Evolutionary conservation across 176 grass and related monocot genomes (phyloP), one percentile per base, ranked within the genome.

Genomic region (Oropetium thomaeum): DNA sequence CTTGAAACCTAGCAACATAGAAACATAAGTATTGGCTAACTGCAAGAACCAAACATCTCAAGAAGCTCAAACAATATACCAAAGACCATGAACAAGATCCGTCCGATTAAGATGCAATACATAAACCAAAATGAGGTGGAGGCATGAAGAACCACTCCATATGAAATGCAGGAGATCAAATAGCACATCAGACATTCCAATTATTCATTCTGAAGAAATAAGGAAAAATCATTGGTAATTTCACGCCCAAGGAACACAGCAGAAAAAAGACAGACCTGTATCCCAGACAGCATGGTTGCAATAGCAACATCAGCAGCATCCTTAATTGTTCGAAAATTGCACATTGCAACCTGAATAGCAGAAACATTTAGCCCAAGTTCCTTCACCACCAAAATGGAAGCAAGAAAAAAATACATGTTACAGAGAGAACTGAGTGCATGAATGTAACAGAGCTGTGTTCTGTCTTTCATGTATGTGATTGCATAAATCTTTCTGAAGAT

Each of bases 261-360:
- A 85, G 5, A 20, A 49, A 82, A 82, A 71, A 65, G 17, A 53
- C 85, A 63, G 69, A 98, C 95, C 96, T 98, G 96, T 86, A 98
- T 94, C 68, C 96, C 91, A 88, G 91, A 98, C 92, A 84, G 96
- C 96, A 98, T 98, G 63, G 91, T 90, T 37, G 86, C 86, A 85
- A 98, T 98, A 70, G 96, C 96, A 83, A 98, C 96, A 94, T 98
- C 91, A 79, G 91, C 89, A 48, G 96, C 87, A 89, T 98, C 96
- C 72, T 98, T 92, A 39, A 98, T 88, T 22, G 89, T 92, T 85
- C 79, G 82, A 76, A 98, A 98, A 85, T 94, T 98, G 49, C 96
- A 98, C 91, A 98, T 98, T 19, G 91, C 96, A 73, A 94, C 96
- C 95, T 94, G 77, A 83, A 81, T 43, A 81, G 20, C 31, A 66